A percentile compares a stretch with the other conserved stretches of the same genome.
phyloP scores from a whole-genome alignment of 208 protist species.

The Leishmania lainsoni region DNA sequence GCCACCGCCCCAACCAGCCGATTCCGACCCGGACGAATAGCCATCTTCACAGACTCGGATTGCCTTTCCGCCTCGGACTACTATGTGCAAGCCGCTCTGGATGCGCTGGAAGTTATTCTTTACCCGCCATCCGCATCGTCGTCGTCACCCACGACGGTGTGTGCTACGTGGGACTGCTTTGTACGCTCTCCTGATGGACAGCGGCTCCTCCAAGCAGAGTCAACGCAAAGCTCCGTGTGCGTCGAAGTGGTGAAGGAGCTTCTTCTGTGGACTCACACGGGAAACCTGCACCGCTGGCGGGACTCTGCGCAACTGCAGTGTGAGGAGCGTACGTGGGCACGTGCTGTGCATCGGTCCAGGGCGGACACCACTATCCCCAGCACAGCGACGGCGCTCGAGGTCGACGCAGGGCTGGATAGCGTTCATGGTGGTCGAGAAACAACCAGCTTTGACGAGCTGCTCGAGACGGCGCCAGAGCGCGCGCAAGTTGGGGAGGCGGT shows the following conservation, averaged over 20 bases:
- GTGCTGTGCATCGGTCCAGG: not conserved
- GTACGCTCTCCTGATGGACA: slow-evolving; percentile 1
- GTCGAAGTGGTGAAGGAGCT: slow-evolving; percentile 52
- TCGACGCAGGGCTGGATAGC: not conserved
- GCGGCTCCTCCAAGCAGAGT: slow-evolving; percentile 20
- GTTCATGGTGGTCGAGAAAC: not conserved
- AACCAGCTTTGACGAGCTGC: slow-evolving; percentile 5
- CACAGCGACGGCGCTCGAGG: no score
- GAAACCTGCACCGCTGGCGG: slow-evolving; percentile 3
- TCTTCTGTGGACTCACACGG: slow-evolving; percentile 21
- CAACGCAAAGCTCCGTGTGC: slow-evolving; percentile 23
- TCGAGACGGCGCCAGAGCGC: slow-evolving; percentile 25
- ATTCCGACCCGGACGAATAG: slow-evolving; percentile 23
- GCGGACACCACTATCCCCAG: not conserved
- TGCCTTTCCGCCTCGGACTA: slow-evolving; percentile 38
- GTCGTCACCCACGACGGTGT: not conserved
- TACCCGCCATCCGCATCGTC: not conserved
- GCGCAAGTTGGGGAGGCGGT: slow-evolving; percentile 16
- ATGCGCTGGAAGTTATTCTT: slow-evolving; percentile 11
- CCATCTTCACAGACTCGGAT: slow-evolving; percentile 62
- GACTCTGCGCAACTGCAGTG: slow-evolving; percentile 14
- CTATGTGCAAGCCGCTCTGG: slow-evolving; percentile 17
- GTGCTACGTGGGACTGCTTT: slow-evolving; percentile 2
- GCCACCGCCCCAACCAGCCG: not conserved
- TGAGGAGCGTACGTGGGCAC: slow-evolving; percentile 6